Evolutionary conservation across 2,329 filamentous ascomycete genomes (phyloP), one percentile per base, ranked within the genome.

Genomic region (Beauveria scarabaeidicola): DNA sequence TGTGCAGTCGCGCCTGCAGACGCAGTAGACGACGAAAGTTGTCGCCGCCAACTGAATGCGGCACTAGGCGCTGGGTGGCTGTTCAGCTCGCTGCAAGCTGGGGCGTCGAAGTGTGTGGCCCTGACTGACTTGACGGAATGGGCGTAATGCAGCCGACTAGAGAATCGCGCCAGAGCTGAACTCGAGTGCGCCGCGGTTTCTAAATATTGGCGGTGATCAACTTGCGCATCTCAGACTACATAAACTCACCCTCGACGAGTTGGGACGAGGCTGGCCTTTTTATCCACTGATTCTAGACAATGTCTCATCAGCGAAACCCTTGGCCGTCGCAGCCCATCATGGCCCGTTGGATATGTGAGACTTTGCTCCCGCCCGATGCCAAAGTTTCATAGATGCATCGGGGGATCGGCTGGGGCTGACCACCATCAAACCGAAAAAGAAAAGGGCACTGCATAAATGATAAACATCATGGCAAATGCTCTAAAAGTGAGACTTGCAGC

Each of bases 51-150:
- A 32, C 36, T 36, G 21, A 17, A 51, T 36, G 17, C 1, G 55
- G 38, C 25, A 52, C 55, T 52, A 51, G 47, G 38, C 29, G 29
- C 43, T 56, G 41, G 46, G 46, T 19, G 51, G 23, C 46, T 21
- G 23, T 58, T 58, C 55, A 58, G 55, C 55, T 58, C 23, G 36
- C 38, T 23, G 55, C 47, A n/a, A 17, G 32, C n/a, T 29, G 55
- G 36, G 17, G 11, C 46, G n/a, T 17, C 25, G 21, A 27, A 44
- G 8, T 23, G 19, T 32, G 27, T 40, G 46, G 21, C 55, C 19
- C 10, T 40, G 32, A 41, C 46, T 19, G 46, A 50, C 40, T 43
- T 36, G 53, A 43, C 44, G 32, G 13, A 36, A 36, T 13, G 32
- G 44, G 7, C 6, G 8, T 38, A 29, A 29, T 52, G 11, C 3